Evolutionary conservation across 495 filamentous ascomycete genomes (phyloP).

Genomic region (Friedmanniomyces simplex): DNA sequence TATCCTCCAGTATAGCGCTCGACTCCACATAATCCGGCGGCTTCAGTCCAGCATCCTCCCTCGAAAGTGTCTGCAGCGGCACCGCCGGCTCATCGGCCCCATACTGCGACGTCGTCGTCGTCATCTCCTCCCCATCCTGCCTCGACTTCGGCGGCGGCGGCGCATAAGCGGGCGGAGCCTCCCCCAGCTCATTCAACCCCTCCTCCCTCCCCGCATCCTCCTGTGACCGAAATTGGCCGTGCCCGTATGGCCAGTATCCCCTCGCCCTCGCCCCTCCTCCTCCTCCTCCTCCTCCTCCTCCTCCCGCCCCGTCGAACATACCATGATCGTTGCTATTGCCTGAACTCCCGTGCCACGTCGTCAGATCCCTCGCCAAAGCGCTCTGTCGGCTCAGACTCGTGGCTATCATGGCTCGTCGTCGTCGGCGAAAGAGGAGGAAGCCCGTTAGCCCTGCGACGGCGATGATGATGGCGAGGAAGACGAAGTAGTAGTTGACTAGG

Average conservation of each 20-base stretch:
- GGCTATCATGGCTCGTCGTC: conserved; percentile 18
- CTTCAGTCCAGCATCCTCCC: conserved; percentile 24
- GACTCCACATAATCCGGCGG: conserved; percentile 27
- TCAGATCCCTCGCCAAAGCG: conserved; percentile 30
- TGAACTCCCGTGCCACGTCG: conserved; percentile 14
- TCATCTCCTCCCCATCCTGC: conserved; percentile 1
- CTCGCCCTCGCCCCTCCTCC: neutral
- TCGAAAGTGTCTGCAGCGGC: conserved; percentile 27
- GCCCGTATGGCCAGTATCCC: conserved; percentile 25
- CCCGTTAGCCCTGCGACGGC: conserved; percentile 20
- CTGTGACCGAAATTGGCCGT: conserved; percentile 18
- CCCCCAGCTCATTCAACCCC: conserved; percentile 35
- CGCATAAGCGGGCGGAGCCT: conserved; percentile 35
- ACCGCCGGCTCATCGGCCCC: conserved; percentile 10
- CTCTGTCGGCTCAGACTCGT: conserved; percentile 21
- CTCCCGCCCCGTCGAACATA: too few species aligned
- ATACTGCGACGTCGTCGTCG: neutral
- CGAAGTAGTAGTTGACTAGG: conserved; percentile 35
- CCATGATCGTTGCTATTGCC: too few species aligned
- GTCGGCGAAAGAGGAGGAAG: conserved; percentile 24
- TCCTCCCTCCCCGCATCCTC: conserved; percentile 26
- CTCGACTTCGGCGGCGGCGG: conserved; percentile 19
- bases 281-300: too few species aligned
- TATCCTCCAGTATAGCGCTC: neutral
- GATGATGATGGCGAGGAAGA: conserved; percentile 31